Percentiles rank a stretch among this genome's conserved stretches.
Evolutionary conservation across 176 grass and related monocot genomes (phyloP).

Genomic region (Bolboschoenus planiculmis): DNA sequence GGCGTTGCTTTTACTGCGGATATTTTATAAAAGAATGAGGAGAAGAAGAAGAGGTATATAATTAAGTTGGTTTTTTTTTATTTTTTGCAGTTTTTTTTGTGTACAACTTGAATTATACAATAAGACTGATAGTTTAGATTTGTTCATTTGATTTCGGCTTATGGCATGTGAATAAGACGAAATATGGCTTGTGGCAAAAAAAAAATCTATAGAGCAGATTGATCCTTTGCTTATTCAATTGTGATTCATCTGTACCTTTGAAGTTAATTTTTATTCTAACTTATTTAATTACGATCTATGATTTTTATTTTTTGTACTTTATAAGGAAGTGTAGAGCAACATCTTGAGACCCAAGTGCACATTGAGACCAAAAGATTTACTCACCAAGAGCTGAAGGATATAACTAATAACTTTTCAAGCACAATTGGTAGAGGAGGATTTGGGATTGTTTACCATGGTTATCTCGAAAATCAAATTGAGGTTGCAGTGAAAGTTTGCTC

Average conservation of each 20-base stretch:
- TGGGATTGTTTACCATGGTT: slow-evolving; percentile 27
- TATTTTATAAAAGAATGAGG: slow-evolving; percentile 22
- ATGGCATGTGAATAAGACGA: background rate
- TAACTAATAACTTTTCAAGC: slow-evolving; percentile 24
- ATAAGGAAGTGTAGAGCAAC: background rate
- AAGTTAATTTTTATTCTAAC: background rate
- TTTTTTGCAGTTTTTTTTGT: background rate
- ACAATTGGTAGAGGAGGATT: slow-evolving; percentile 36
- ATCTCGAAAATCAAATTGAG: slow-evolving; percentile 21
- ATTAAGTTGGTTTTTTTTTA: background rate
- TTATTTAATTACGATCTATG: background rate
- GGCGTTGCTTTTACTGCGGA: slow-evolving; percentile 6
- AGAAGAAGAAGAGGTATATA: background rate
- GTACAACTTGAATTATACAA: background rate
- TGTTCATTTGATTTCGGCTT: background rate
- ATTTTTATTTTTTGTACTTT: background rate
- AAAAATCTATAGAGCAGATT: background rate
- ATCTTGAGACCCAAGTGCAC: background rate
- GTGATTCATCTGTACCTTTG: background rate
- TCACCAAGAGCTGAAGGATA: slow-evolving; percentile 9
- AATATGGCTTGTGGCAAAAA: background rate
- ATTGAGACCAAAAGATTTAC: slow-evolving; percentile 12
- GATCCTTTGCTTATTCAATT: background rate
- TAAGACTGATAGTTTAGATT: background rate
- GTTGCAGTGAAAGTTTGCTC: slow-evolving; percentile 32